These are phyloP conservation scores for Aciculoconidium aculeatum DNA, from an alignment of 805 yeast species.

Conservation along the genomic window DNA sequence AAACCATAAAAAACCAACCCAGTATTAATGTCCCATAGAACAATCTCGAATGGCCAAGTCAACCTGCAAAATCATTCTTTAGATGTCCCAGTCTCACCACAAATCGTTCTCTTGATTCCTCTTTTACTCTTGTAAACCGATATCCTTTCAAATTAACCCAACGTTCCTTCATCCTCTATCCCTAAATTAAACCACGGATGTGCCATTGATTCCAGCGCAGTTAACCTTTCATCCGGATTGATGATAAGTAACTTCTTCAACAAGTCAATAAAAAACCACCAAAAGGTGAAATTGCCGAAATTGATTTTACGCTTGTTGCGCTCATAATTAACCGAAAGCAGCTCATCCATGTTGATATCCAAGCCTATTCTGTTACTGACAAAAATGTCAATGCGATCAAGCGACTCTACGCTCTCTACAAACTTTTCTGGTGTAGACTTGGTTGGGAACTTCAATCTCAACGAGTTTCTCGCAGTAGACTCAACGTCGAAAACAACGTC, in stretches of 20 bases:
- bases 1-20: too few relatives aligned
- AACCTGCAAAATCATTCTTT: too few relatives aligned
- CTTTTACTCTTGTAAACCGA: too few relatives aligned
- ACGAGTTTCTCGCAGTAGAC: constrained; percentile 18
- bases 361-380: constrained; percentile 38
- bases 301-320: constrained; percentile 38
- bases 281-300: constrained; percentile 64
- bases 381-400: constrained; percentile 39
- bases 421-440: constrained; percentile 34
- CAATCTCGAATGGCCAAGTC: too few relatives aligned
- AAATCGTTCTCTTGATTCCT: too few relatives aligned
- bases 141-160: too few relatives aligned
- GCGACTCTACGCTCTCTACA: constrained; percentile 32
- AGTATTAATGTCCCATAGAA: too few relatives aligned
- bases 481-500: constrained; percentile 29
- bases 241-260: constrained; percentile 33
- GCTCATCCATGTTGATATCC: constrained; percentile 32
- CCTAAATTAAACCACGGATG: constrained; percentile 47
- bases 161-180: constrained; percentile 42
- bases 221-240: constrained; percentile 32
- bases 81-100: too few relatives aligned
- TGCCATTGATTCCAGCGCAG: constrained; percentile 37
- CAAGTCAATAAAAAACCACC: constrained; percentile 66
- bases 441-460: constrained; percentile 34
- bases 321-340: constrained; percentile 33